phyloP scores from a whole-genome alignment of 2,329 filamentous ascomycete species.

The Paraconiothyrium sp. region DNA sequence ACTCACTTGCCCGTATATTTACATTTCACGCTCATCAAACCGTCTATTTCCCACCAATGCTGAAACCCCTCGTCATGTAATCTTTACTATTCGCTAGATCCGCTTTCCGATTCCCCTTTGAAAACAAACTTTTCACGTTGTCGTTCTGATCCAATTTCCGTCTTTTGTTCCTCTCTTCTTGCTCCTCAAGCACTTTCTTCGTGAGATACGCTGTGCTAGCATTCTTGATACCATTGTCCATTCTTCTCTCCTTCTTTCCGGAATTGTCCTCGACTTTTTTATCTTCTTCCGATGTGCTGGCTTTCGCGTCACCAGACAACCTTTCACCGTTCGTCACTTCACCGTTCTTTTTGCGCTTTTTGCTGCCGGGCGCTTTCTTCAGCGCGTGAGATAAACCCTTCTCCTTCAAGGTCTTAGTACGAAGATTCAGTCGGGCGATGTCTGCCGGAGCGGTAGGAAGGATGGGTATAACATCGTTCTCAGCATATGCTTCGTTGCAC shows the following conservation, averaged over 20 bases:
- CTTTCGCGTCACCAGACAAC: conserved; percentile 16
- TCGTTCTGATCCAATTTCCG: conserved; percentile 71
- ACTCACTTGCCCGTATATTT: not conserved
- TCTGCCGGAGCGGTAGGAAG: conserved; percentile 77
- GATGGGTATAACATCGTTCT: conserved; percentile 83
- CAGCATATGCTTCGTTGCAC: conserved; percentile 78
- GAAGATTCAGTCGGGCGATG: conserved; percentile 70
- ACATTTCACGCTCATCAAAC: too few relatives aligned
- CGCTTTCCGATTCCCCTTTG: conserved; percentile 48
- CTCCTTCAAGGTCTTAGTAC: conserved; percentile 74
- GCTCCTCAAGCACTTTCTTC: conserved; percentile 85
- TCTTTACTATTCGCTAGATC: conserved; percentile 54
- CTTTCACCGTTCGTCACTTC: conserved; percentile 56
- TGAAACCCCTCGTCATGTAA: conserved; percentile 62
- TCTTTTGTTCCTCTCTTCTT: conserved; percentile 82
- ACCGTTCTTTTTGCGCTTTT: conserved; percentile 79
- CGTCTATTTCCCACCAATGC: conserved; percentile 44
- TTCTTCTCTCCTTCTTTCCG: conserved; percentile 24
- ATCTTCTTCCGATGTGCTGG: conserved; percentile 15
- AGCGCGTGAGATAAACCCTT: conserved; percentile 83
- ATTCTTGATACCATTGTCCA: conserved; percentile 79
- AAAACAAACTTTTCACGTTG: conserved; percentile 60
- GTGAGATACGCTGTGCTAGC: conserved; percentile 85
- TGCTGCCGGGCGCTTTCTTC: conserved; percentile 75
- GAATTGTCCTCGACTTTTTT: conserved; percentile 33